Evolutionary conservation across 345 rosid species (phyloP), one percentile per base, ranked within the genome.

Genomic region (Durio zibethinus): DNA sequence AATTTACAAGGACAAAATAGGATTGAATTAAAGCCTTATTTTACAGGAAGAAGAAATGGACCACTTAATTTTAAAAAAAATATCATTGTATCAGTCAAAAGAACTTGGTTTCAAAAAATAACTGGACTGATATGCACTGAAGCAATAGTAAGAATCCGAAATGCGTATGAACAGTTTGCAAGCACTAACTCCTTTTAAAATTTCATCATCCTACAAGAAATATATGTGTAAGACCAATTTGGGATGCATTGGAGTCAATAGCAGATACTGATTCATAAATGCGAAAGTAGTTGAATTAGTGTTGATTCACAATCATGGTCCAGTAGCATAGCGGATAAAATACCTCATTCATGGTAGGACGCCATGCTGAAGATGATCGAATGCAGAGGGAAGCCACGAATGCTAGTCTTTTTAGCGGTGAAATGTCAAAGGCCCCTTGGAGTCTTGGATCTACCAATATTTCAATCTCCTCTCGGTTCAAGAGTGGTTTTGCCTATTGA

Each of bases 261-360:
- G 21, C 4, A 54, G 11, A 1, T 11, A 29, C 40, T 5, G n/a
- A 61, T 14, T 31, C 40, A 15, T 31, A 15, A 15, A 61, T 61
- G 16, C 5, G 20, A 0, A 33, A 20, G 61, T 52, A 52, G n/a
- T 20, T 59, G 83, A 80, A 76, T 76, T 63, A 76, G 38, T 68
- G 23, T 62, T 54, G 56, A 74, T 63, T 29, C 48, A 21, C 59
- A 73, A 31, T 64, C 59, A 59, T 31, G 18, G 16, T 65, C 63
- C 15, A 45, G 71, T 10, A 57, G 75, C 50, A 21, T 35, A 31
- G 40, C 16, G 52, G 50, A 38, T 31, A 31, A 72, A 33, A 31
- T 84, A 96, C 98, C 98, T 96, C 92, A 31, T 81, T 89, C 92
- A 93, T 93, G 56, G 93, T 88, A 43, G 97, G 98, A 64, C 99